phyloP scores from a whole-genome alignment of 192 early-diverging fungal genomes.

The Chytriomyces sp. region DNA sequence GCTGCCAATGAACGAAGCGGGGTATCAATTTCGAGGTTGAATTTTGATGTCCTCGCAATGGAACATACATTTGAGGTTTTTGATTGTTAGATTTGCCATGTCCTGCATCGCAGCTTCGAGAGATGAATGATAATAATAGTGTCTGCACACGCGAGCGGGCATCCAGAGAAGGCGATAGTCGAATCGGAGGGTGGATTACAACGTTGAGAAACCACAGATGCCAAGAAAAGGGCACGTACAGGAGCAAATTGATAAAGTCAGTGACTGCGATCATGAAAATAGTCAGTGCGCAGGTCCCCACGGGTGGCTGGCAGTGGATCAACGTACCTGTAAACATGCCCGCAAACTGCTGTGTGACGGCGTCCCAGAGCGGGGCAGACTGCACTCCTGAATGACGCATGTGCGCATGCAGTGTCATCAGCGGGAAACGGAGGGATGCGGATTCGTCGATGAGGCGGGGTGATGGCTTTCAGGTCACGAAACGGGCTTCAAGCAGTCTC shows the following conservation, averaged over 20 bases:
- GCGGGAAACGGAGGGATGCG: no score
- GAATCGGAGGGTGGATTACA: no score
- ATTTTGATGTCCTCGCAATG: constrained; percentile 55
- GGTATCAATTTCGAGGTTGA: constrained; percentile 40
- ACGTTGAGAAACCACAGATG: not conserved
- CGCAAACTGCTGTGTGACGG: constrained; percentile 73
- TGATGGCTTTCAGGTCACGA: no score
- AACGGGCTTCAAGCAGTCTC: no score
- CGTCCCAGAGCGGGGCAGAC: constrained; percentile 91
- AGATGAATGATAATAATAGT: constrained; percentile 72
- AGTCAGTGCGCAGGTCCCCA: not conserved
- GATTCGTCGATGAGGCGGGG: no score
- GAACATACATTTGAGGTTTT: constrained; percentile 61
- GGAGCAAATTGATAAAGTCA: constrained; percentile 92
- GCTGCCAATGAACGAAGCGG: not conserved
- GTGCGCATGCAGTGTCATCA: no score
- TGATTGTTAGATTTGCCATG: constrained; percentile 78
- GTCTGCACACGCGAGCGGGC: no score
- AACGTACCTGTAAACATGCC: constrained; percentile 85
- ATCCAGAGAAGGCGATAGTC: no score
- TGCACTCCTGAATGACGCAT: constrained; percentile 89
- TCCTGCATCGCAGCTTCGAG: constrained; percentile 83
- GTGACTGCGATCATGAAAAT: constrained; percentile 70
- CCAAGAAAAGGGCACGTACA: constrained; percentile 48
- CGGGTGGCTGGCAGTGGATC: not conserved